A percentile compares a stretch with the other conserved stretches of the same genome.
phyloP scores from a whole-genome alignment of 2,329 filamentous ascomycete genomes.

The Fusarium miscanthi region DNA sequence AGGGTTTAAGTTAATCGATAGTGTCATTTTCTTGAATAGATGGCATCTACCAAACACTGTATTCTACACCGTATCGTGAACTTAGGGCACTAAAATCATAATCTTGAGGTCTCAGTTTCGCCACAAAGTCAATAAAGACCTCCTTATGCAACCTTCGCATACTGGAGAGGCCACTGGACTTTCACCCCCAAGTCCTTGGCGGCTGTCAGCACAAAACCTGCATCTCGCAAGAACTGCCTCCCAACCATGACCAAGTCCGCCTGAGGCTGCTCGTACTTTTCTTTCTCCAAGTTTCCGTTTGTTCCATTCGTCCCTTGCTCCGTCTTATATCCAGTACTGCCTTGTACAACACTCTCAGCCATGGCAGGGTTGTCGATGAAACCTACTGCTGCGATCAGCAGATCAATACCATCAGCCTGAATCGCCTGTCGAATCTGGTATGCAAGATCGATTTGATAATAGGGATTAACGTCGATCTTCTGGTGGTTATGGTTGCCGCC shows the following conservation, averaged over 20 bases:
- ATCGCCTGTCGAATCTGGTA: constrained; percentile 75
- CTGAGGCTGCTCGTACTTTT: constrained; percentile 53
- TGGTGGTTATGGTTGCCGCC: constrained; percentile 75
- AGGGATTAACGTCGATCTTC: constrained; percentile 68
- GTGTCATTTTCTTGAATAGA: too few relatives aligned
- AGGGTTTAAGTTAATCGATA: too few relatives aligned
- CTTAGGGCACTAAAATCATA: too few relatives aligned
- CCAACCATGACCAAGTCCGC: constrained; percentile 78
- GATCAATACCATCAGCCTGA: constrained; percentile 54
- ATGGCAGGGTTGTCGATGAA: constrained; percentile 75
- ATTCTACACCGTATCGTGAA: too few relatives aligned
- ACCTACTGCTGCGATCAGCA: constrained; percentile 81
- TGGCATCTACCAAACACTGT: too few relatives aligned
- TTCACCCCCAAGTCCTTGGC: constrained; percentile 77
- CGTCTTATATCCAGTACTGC: accelerated
- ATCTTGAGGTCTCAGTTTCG: too few relatives aligned
- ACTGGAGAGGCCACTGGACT: constrained; percentile 78
- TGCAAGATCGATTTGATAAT: constrained; percentile 81
- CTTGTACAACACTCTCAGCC: constrained; percentile 56
- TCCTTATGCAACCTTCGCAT: constrained; percentile 30
- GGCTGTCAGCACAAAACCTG: constrained; percentile 77
- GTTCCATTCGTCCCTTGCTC: accelerated
- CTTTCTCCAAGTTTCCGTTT: constrained; percentile 51
- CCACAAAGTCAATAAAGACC: too few relatives aligned
- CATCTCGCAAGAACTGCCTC: constrained; percentile 83